phyloP scores from a whole-genome alignment of 495 filamentous ascomycete genomes.

The Lentithecium fluviatile region DNA sequence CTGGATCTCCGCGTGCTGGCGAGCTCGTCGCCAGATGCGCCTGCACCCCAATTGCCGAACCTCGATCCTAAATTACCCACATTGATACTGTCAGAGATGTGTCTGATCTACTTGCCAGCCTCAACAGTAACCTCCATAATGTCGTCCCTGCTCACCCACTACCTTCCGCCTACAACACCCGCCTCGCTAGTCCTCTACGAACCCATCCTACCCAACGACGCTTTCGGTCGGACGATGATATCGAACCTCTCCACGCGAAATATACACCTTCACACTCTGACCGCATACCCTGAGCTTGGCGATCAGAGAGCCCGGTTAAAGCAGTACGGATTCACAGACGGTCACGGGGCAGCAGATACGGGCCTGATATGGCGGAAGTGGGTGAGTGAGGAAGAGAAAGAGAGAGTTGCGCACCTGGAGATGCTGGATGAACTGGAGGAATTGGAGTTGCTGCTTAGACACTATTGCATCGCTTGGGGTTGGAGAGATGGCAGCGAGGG shows the following conservation, averaged over 20 bases:
- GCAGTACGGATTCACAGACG: slow-evolving; percentile 57
- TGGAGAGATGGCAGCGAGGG: slow-evolving; percentile 54
- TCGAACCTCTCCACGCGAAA: slow-evolving; percentile 82
- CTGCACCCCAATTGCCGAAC: slow-evolving; percentile 42
- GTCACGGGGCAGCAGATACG: slow-evolving; percentile 64
- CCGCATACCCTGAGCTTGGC: slow-evolving; percentile 61
- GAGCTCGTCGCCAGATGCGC: slow-evolving; percentile 18
- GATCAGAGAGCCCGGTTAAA: slow-evolving; percentile 66
- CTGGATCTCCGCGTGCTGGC: slow-evolving; percentile 71
- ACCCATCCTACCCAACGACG: slow-evolving; percentile 75
- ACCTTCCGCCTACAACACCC: slow-evolving; percentile 48
- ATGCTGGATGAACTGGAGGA: slow-evolving; percentile 96
- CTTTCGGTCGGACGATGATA: slow-evolving; percentile 89
- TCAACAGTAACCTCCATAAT: slow-evolving; percentile 61
- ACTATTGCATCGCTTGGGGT: slow-evolving; percentile 90
- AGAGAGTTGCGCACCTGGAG: slow-evolving; percentile 73
- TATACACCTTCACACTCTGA: slow-evolving; percentile 79
- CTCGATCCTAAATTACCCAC: slow-evolving; percentile 61
- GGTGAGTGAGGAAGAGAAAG: slow-evolving; percentile 71
- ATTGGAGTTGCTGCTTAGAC: slow-evolving; percentile 80
- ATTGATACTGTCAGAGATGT: slow-evolving; percentile 87
- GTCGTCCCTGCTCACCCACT: slow-evolving; percentile 59
- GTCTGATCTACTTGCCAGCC: slow-evolving; percentile 79
- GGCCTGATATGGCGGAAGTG: slow-evolving; percentile 73
- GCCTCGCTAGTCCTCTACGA: slow-evolving; percentile 81